Evolutionary conservation across 1,284 basidiomycete species (phyloP).

Genomic region (Cryptococcus sp.): DNA sequence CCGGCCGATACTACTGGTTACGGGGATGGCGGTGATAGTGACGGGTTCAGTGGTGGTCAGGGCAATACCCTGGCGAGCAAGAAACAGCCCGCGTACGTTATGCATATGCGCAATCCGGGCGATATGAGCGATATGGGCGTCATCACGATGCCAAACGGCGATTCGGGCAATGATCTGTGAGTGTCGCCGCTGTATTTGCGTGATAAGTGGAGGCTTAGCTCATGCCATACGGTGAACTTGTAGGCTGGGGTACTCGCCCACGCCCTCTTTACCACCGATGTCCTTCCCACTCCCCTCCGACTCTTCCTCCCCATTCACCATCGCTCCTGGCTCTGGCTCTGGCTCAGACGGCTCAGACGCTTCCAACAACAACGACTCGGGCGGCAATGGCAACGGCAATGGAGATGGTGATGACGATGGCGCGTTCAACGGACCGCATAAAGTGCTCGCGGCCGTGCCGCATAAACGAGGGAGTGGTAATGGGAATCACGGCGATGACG

Average conservation of each 20-base stretch:
- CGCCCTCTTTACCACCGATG: neutral
- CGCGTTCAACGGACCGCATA: constrained; percentile 11
- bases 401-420: constrained; percentile 6
- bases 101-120: constrained; percentile 19
- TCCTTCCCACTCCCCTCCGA: neutral
- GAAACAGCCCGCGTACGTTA: constrained; percentile 8
- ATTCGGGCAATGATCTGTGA: constrained; percentile 8
- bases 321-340: neutral
- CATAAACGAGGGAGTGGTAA: constrained; percentile 1
- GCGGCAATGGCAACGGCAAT: neutral
- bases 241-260: neutral
- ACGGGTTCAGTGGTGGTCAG: neutral
- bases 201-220: neutral
- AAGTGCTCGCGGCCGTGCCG: constrained; percentile 13
- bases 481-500: neutral
- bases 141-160: constrained; percentile 7
- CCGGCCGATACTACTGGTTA: neutral
- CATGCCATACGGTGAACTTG: too few relatives aligned
- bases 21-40: neutral
- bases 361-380: neutral
- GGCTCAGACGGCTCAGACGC: neutral
- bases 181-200: neutral
- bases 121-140: constrained; percentile 18
- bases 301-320: neutral
- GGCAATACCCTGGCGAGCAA: neutral